These are phyloP conservation scores for Achaetomium macrosporum DNA, from an alignment of 2,329 filamentous ascomycete genomes.

Conservation along the genomic window DNA sequence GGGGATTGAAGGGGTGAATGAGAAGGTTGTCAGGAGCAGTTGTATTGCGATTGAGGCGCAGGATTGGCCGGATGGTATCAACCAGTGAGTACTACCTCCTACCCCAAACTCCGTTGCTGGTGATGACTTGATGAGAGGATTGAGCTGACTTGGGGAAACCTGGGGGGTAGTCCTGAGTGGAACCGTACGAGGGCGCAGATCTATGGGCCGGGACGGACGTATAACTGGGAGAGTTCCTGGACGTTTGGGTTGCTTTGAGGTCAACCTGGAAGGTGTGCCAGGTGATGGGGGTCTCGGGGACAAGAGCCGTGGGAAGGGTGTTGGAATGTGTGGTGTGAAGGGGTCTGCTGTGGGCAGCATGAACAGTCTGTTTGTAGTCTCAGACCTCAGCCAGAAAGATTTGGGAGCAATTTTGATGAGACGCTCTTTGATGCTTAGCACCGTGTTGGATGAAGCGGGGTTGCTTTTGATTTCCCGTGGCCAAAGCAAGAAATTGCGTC, in stretches of 20 bases:
- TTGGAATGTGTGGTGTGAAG: no score
- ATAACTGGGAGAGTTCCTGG: constrained; percentile 42
- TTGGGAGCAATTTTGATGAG: no score
- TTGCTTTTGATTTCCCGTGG: no score
- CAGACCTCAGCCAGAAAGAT: no score
- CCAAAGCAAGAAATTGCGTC: no score
- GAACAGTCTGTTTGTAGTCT: neutral
- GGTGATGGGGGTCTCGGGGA: neutral
- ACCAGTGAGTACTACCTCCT: constrained; percentile 47
- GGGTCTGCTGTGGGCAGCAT: neutral
- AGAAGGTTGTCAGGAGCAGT: constrained; percentile 52
- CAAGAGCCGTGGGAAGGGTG: no score
- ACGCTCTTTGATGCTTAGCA: no score
- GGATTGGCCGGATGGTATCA: constrained; percentile 73
- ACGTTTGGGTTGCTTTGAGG: constrained; percentile 32
- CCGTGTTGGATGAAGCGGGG: no score
- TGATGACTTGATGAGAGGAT: neutral
- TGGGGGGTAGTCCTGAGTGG: constrained; percentile 38
- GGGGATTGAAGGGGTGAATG: constrained; percentile 38
- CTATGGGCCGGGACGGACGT: constrained; percentile 35
- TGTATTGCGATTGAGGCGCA: constrained; percentile 73
- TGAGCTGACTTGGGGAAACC: neutral
- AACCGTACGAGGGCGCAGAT: constrained; percentile 36
- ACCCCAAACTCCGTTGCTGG: no score
- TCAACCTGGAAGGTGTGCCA: no score